A percentile compares a stretch with the other conserved stretches of the same genome.
These are phyloP conservation scores for Cucurbitaria berberidis DNA, from an alignment of 2,329 filamentous ascomycete genomes.

Conservation along the genomic window DNA sequence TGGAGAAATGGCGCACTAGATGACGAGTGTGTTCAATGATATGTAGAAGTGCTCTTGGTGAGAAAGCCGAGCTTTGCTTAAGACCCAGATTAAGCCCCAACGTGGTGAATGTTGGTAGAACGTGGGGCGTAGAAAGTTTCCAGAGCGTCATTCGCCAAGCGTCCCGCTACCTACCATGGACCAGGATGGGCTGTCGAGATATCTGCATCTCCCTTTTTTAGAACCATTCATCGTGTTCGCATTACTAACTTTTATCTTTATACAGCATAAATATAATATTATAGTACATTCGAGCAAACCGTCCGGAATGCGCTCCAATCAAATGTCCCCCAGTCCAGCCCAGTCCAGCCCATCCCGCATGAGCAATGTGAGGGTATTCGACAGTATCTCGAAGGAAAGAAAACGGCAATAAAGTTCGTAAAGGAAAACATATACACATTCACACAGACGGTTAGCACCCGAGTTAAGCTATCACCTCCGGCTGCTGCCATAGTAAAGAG, in stretches of 20 bases:
- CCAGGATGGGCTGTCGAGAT: constrained; percentile 22
- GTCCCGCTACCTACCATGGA: constrained; percentile 6
- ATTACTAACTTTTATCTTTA: not conserved
- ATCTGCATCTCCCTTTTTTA: constrained; percentile 1
- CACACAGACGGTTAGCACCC: not conserved
- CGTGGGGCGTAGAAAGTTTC: constrained; percentile 25
- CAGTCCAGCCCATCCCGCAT: not conserved
- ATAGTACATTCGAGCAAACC: too few species aligned
- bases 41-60: too few species aligned
- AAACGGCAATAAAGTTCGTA: constrained; percentile 1
- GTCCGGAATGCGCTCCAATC: not conserved
- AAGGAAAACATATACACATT: not conserved
- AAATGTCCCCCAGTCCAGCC: not conserved
- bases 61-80: not conserved
- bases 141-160: constrained; percentile 33
- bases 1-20: not conserved
- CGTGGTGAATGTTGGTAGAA: constrained; percentile 1
- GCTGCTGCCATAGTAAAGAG: constrained; percentile 13
- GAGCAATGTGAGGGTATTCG: not conserved
- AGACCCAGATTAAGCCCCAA: constrained; percentile 4
- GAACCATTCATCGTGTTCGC: not conserved
- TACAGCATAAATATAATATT: not conserved
- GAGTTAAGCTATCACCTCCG: constrained; percentile 10
- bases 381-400: constrained; percentile 9
- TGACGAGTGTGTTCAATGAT: too few species aligned